A percentile compares a stretch with the other conserved stretches of the same genome.
These are phyloP conservation scores for Flaveria brownii DNA, from an alignment of 129 eudicot species.

Conservation along the genomic window DNA sequence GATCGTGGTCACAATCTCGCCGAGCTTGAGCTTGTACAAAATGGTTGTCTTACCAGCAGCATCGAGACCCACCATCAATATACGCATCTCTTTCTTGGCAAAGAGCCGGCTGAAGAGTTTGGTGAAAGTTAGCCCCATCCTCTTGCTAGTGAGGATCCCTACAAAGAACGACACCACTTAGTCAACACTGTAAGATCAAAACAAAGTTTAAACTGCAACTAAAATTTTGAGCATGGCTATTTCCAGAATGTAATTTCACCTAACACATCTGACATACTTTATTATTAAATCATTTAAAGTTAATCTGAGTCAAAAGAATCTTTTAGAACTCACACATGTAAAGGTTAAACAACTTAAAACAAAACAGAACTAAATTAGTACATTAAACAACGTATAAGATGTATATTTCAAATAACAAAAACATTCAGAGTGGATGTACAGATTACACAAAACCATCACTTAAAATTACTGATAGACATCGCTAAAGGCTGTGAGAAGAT, in stretches of 20 bases:
- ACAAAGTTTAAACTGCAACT: constrained; percentile 1
- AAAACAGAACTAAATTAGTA: background rate
- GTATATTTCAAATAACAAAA: background rate
- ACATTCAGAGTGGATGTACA: background rate
- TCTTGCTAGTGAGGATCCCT: constrained; percentile 49
- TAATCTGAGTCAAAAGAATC: background rate
- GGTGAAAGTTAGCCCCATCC: constrained; percentile 92
- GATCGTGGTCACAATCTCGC: constrained; percentile 96
- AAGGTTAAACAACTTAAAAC: background rate
- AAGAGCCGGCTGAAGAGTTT: constrained; percentile 97
- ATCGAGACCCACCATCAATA: constrained; percentile 99
- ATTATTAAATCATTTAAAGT: background rate
- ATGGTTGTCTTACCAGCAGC: constrained; percentile 99
- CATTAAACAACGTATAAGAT: background rate
- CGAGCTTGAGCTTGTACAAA: constrained; percentile 98
- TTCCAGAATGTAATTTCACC: background rate
- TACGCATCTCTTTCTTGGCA: constrained; percentile 99
- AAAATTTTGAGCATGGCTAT: background rate
- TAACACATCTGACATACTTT: background rate
- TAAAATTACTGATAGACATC: background rate
- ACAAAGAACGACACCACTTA: constrained; percentile 2
- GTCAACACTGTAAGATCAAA: constrained; percentile 17
- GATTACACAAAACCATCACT: constrained; percentile 1
- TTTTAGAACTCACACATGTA: background rate
- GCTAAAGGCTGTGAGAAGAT: background rate